A percentile compares a stretch with the other conserved stretches of the same genome.
Evolutionary conservation across 1,284 basidiomycete species (phyloP).

Genomic region (Ganoderma lucidum): DNA sequence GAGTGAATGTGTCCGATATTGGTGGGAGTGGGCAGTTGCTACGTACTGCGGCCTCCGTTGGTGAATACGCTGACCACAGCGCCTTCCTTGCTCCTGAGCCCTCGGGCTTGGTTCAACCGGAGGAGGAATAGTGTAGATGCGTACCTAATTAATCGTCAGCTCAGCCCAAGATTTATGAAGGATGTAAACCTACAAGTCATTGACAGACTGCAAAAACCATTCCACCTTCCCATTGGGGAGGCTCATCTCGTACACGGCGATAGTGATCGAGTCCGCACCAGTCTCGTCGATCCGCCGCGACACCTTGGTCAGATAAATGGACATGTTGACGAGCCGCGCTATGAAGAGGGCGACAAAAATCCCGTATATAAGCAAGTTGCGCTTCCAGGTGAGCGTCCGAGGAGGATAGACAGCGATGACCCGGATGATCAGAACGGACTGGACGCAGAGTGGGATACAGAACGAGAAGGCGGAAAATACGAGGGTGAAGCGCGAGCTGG

Average conservation of each 20-base stretch:
- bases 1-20: neutral
- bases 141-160: neutral
- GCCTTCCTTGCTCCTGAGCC: neutral
- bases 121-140: slow-evolving; percentile 1
- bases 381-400: slow-evolving; percentile 11
- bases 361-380: neutral
- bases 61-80: neutral
- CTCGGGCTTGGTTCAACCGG: neutral
- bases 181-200: slow-evolving; percentile 31
- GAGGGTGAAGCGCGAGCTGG: neutral
- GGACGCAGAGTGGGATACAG: slow-evolving; percentile 25
- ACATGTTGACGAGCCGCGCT: neutral
- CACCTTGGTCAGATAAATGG: neutral
- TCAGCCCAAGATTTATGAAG: neutral
- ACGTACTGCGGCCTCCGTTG: neutral
- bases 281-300: neutral
- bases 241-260: neutral
- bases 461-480: slow-evolving; percentile 14
- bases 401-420: slow-evolving; percentile 35
- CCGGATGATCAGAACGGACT: slow-evolving; percentile 36
- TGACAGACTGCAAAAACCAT: slow-evolving; percentile 40
- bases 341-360: neutral
- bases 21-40: neutral
- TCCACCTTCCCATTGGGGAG: slow-evolving; percentile 30
- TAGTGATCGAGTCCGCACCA: neutral